These are phyloP conservation scores for Tetradesmus obliquus DNA, from an alignment of 139 green algal species.

Conservation along the genomic window DNA sequence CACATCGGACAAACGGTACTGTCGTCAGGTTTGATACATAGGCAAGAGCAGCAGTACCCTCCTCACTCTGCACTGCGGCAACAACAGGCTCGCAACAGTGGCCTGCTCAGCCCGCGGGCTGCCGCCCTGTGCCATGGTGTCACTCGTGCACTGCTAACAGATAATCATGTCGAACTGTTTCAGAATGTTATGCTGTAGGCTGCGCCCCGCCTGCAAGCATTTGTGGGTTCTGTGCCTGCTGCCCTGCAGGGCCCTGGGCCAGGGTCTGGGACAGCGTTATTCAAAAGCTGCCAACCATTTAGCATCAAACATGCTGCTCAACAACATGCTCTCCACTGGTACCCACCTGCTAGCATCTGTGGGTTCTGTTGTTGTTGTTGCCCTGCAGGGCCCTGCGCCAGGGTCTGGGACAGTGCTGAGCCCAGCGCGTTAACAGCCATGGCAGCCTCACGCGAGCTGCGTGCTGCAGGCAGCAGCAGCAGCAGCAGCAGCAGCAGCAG, in stretches of 20 bases:
- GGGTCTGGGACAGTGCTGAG: conserved; percentile 45
- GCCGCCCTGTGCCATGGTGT: no score
- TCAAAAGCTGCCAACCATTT: no score
- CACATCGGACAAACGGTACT: no score
- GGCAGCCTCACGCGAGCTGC: conserved; percentile 54
- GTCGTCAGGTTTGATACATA: no score
- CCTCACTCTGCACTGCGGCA: background rate
- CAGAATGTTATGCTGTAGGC: background rate
- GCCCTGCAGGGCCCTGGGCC: conserved; percentile 10
- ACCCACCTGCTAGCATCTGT: conserved; percentile 16
- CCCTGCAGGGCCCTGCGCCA: conserved; percentile 36
- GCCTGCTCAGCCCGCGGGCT: no score
- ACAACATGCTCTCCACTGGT: no score
- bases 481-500: background rate
- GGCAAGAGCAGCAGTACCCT: no score
- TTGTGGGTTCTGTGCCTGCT: background rate
- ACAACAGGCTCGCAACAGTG: no score
- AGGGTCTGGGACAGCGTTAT: conserved; percentile 44
- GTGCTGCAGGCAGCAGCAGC: conserved; percentile 39
- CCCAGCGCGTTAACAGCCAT: conserved; percentile 47
- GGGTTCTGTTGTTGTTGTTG: background rate
- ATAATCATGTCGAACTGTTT: no score
- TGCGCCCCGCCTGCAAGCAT: background rate
- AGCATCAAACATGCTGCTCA: no score
- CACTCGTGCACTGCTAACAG: no score